Evolutionary conservation across 179 eudicot species (phyloP).

Genomic region (Beta lomatogona): DNA sequence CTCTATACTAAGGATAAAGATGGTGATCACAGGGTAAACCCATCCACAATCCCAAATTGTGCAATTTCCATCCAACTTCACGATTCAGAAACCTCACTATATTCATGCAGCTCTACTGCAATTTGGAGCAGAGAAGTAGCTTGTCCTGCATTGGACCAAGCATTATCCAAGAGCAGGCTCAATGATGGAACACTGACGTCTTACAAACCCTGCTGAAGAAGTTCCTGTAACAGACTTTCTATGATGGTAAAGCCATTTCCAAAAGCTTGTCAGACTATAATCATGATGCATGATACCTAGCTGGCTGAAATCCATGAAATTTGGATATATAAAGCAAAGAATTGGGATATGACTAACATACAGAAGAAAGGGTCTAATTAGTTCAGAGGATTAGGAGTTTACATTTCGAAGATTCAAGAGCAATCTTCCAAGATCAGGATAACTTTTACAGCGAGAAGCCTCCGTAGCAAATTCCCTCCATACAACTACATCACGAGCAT

Average conservation of each 20-base stretch:
- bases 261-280: neutral
- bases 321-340: neutral
- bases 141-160: neutral
- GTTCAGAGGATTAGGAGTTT: slow-evolving; percentile 35
- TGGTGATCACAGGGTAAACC: neutral
- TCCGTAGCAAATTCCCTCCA: slow-evolving; percentile 89
- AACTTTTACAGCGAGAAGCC: slow-evolving; percentile 79
- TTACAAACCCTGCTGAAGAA: neutral
- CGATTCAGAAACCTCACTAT: neutral
- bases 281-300: neutral
- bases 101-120: neutral
- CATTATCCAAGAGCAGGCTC: neutral
- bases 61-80: neutral
- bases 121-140: slow-evolving; percentile 5
- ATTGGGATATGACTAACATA: slow-evolving; percentile 5
- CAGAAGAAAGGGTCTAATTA: slow-evolving; percentile 4
- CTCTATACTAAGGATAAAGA: neutral
- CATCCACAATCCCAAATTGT: no score
- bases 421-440: slow-evolving; percentile 89
- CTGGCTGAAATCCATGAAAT: neutral
- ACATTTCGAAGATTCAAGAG: slow-evolving; percentile 84
- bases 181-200: neutral
- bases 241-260: neutral
- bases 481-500: slow-evolving; percentile 64
- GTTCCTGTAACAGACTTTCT: neutral